Conservation (phyloP, 306 rosid species). For the Malus sylvestris region DNA sequence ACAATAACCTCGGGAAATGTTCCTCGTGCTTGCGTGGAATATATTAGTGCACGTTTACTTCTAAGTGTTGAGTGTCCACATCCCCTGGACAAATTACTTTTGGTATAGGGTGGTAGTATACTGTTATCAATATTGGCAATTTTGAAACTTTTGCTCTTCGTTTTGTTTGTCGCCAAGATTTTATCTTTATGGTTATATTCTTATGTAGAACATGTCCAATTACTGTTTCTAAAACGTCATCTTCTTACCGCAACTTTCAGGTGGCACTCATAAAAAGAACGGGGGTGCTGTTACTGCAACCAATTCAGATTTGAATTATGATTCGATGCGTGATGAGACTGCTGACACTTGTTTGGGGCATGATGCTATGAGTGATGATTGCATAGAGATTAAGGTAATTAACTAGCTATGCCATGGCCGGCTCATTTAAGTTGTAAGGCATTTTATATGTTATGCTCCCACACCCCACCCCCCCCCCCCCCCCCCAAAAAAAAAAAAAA, state of each 20-base stretch:
- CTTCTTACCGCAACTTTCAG: conserved; percentile 41
- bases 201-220: not conserved
- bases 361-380: conserved; percentile 43
- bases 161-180: not conserved
- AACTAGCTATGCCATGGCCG: not conserved
- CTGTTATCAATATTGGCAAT: not conserved
- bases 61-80: not conserved
- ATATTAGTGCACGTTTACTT: not conserved
- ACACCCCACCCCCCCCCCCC: not conserved
- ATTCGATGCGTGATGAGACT: conserved; percentile 34
- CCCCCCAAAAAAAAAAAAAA: not conserved
- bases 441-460: conserved; percentile 1
- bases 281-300: conserved; percentile 36
- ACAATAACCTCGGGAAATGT: not conserved
- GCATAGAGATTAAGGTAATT: conserved; percentile 58
- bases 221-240: conserved; percentile 16
- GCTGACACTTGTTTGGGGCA: conserved; percentile 48
- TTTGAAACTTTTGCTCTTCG: not conserved
- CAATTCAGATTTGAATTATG: conserved; percentile 34
- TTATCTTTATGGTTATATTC: not conserved
- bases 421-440: not conserved
- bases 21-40: not conserved
- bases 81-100: not conserved
- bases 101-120: not conserved
- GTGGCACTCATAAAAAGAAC: conserved; percentile 40